Evolutionary conservation across 1,139 yeast species (phyloP), one percentile per base, ranked within the genome.

Genomic region (Candida sanyaensis): DNA sequence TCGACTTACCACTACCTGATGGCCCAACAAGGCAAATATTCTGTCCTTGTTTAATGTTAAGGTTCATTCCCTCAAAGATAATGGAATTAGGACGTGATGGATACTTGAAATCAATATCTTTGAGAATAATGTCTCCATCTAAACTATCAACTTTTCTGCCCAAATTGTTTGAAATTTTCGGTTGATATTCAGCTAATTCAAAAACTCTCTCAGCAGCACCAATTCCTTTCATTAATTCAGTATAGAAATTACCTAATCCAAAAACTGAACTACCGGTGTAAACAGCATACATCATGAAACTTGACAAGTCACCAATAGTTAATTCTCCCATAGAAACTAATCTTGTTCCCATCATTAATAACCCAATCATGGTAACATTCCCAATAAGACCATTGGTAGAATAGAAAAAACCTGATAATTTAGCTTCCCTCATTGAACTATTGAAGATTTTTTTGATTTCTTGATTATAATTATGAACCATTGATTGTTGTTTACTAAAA

Each of bases 21-120:
- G 97, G 97, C 0, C 98, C 99, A 11, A 92, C 98, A 55, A 93
- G 83, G 64, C 97, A 92, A 11, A 92, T 90, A 58, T 90, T 90
- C 46, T 93, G 87, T 2, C 97, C 97, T 13, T 89, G 80, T 37
- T 81, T 81, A 50, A 93, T 87, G 21, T 75, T 78, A 58, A 92
- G 80, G 47, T 83, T 76, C 45, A 92, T 62, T 28, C 81, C 77
- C 36, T 78, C 74, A 64, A 93, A 91, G 13, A 93, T 85, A 27
- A 71, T 68, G 45, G 84, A 78, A 41, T 87, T 82, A 2, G 92
- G 89, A 53, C 99, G 80, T 2, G 97, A 88, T 17, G 98, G 98
- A 64, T 93, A 93, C 23, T 83, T 71, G 66, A 93, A 93, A 17
- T 77, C 66, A 40, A 92, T 85, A 54, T 86, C 71, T 41, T 79